Percentiles rank a stretch among this genome's conserved stretches.
Conservation (phyloP, 768 basidiomycete species). For the Dentipellis fragilis region DNA sequence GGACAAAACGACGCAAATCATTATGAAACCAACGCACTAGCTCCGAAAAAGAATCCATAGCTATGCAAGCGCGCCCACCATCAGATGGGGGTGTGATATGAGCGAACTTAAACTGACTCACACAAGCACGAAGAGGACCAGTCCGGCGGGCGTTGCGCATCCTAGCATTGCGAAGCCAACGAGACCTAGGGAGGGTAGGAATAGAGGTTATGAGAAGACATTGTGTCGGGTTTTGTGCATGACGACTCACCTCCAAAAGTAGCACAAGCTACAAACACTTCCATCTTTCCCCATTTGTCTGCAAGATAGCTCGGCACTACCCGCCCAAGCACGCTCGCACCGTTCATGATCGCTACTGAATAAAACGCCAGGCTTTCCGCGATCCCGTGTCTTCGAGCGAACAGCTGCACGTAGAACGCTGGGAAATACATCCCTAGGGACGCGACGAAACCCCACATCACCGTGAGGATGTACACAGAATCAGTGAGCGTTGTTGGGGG, state of each 20-base stretch:
- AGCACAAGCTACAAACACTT: not conserved
- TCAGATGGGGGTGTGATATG: not conserved
- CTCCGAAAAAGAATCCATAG: conserved; percentile 3
- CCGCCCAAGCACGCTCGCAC: not conserved
- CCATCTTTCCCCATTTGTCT: not conserved
- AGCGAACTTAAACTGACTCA: not conserved
- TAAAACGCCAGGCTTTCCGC: not conserved
- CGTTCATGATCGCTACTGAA: not conserved
- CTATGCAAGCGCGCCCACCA: not conserved
- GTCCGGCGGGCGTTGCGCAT: not conserved
- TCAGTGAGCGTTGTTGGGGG: not conserved
- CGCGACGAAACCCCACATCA: not conserved
- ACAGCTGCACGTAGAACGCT: not conserved
- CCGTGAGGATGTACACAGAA: not conserved
- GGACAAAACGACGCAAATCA: not conserved
- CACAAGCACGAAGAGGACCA: not conserved
- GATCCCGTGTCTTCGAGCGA: not conserved
- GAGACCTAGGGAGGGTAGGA: not conserved
- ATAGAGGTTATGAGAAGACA: not conserved
- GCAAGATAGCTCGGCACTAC: not conserved
- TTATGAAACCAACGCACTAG: not conserved
- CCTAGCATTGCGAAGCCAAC: not conserved
- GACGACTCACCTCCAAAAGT: not conserved
- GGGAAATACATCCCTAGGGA: conserved; percentile 2
- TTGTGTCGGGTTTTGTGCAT: not conserved